These are phyloP conservation scores for Nannizzia gypsea DNA, from an alignment of 2,329 filamentous ascomycete genomes.

Conservation along the genomic window DNA sequence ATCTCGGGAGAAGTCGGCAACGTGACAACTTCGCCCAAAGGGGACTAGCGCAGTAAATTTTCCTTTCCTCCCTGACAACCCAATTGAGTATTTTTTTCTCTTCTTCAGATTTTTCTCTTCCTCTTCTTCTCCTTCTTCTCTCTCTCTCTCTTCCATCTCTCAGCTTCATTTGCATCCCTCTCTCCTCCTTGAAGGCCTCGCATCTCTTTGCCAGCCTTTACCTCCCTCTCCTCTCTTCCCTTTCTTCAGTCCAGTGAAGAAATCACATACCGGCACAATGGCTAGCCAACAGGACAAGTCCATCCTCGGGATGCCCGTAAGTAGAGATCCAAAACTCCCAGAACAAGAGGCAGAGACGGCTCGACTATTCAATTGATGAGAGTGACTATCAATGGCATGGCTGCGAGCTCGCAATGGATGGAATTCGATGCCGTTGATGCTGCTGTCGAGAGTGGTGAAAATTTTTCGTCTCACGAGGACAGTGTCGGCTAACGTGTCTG, in stretches of 20 bases:
- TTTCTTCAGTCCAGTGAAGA: slow-evolving; percentile 16
- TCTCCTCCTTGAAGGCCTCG: slow-evolving; percentile 16
- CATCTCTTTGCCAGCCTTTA: slow-evolving; percentile 18
- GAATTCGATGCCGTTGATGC: slow-evolving; percentile 5
- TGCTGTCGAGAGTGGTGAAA: neutral
- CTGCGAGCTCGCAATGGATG: slow-evolving; percentile 7
- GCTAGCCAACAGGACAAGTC: slow-evolving; percentile 42
- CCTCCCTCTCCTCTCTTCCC: slow-evolving; percentile 27
- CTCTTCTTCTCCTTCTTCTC: slow-evolving; percentile 22
- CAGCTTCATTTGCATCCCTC: slow-evolving; percentile 21
- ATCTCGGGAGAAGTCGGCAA: slow-evolving; percentile 15
- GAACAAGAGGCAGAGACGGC: neutral
- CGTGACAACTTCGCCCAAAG: slow-evolving; percentile 9
- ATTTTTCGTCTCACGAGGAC: neutral
- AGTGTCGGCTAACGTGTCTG: slow-evolving; percentile 23
- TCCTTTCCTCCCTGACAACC: slow-evolving; percentile 10
- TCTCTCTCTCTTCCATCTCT: slow-evolving; percentile 25
- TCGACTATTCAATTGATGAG: neutral
- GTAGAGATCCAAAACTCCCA: slow-evolving; percentile 16
- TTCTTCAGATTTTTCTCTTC: slow-evolving; percentile 24
- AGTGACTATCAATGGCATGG: neutral
- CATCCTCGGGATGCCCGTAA: slow-evolving; percentile 43
- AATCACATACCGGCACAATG: slow-evolving; percentile 32
- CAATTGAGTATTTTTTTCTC: slow-evolving; percentile 15
- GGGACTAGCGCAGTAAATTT: slow-evolving; percentile 13